Percentiles rank a stretch among this genome's conserved stretches.
Conservation (phyloP, 495 filamentous ascomycete genomes). For the Penicillium malachiteum region DNA sequence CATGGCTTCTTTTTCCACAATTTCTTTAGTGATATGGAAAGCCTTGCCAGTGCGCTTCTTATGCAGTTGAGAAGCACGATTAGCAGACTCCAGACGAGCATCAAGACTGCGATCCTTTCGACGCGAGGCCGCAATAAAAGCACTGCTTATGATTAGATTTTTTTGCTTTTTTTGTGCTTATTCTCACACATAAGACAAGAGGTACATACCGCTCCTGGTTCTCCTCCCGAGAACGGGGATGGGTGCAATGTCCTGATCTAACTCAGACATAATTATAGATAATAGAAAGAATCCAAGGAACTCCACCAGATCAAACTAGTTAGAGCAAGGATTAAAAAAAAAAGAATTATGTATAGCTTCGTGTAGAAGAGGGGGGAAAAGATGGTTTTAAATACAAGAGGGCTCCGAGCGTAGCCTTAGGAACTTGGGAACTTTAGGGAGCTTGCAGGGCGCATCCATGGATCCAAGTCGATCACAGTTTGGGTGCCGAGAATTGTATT, state of each 20-base stretch:
- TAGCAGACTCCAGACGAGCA: conserved; percentile 85
- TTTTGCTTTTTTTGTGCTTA: background rate
- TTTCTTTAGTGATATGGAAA: conserved; percentile 80
- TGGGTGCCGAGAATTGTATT: conserved; percentile 22
- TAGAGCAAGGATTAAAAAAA: too few relatives aligned
- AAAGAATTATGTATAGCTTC: background rate
- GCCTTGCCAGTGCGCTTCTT: conserved; percentile 83
- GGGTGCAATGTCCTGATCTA: conserved; percentile 38
- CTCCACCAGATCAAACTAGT: too few relatives aligned
- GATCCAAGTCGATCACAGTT: conserved; percentile 24
- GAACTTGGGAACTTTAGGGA: background rate
- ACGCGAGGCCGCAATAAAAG: conserved; percentile 93
- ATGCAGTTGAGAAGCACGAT: conserved; percentile 85
- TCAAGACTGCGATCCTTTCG: conserved; percentile 86
- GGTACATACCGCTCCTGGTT: conserved; percentile 77
- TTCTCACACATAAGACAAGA: background rate
- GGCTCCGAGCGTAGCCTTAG: conserved; percentile 8
- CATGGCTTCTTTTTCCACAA: conserved; percentile 92
- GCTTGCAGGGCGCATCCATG: conserved; percentile 22
- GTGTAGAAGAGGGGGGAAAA: too few relatives aligned
- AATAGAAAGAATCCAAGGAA: too few relatives aligned
- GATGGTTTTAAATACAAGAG: too few relatives aligned
- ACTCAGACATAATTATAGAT: conserved; percentile 22
- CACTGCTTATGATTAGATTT: conserved; percentile 44
- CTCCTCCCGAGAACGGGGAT: conserved; percentile 62